phyloP scores from a whole-genome alignment of 1,284 basidiomycete species.

The Melampsora americana region DNA sequence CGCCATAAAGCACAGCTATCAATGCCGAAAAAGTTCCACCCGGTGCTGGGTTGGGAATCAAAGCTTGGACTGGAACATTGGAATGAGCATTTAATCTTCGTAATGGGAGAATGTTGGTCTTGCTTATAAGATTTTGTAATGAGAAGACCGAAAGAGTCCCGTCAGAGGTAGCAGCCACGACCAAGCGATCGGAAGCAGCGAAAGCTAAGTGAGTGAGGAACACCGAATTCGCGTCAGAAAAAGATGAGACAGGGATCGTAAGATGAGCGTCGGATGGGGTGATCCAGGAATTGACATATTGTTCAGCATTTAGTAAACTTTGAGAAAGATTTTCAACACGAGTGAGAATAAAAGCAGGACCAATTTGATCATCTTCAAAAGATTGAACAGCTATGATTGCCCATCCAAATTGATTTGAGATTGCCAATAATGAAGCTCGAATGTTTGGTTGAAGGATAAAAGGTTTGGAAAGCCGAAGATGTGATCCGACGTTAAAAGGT shows the following conservation, averaged over 20 bases:
- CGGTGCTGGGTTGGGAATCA: conserved; percentile 31
- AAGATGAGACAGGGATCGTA: conserved; percentile 2
- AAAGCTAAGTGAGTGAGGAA: conserved; percentile 37
- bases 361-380: background rate
- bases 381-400: conserved; percentile 25
- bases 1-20: conserved; percentile 18
- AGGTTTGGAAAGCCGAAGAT: conserved; percentile 16
- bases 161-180: conserved; percentile 38
- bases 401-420: conserved; percentile 42
- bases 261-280: background rate
- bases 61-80: conserved; percentile 12
- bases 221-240: conserved; percentile 13
- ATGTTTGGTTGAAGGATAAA: background rate
- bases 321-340: conserved; percentile 6
- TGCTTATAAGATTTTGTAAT: conserved; percentile 7
- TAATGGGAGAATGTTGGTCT: background rate
- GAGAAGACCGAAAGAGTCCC: conserved; percentile 40
- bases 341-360: conserved; percentile 20
- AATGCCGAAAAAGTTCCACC: conserved; percentile 19
- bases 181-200: conserved; percentile 38
- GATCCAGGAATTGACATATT: background rate
- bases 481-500: conserved; percentile 12
- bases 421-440: conserved; percentile 19
- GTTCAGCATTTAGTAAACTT: conserved; percentile 19
- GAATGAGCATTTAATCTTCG: conserved; percentile 3